Conservation (phyloP, 148 eudicot genomes). For the Vaccinium myrtillus region DNA sequence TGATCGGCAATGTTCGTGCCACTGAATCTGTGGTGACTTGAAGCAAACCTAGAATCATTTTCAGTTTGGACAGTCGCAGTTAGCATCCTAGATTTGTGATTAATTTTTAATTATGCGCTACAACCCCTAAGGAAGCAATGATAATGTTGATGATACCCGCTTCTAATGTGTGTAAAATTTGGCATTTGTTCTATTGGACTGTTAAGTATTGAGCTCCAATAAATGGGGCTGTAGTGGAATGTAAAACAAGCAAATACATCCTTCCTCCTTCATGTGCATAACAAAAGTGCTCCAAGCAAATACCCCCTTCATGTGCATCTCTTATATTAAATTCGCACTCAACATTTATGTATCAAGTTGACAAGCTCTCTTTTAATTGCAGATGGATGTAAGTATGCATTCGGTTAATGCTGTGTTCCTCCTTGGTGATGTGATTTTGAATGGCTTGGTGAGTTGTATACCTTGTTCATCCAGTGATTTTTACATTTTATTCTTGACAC, state of each 20-base stretch:
- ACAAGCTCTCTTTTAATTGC: conserved; percentile 15
- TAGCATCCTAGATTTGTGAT: background rate
- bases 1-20: background rate
- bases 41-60: background rate
- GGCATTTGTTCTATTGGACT: background rate
- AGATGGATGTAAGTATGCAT: conserved; percentile 40
- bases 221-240: background rate
- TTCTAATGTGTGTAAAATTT: background rate
- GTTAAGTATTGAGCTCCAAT: background rate
- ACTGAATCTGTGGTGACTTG: background rate
- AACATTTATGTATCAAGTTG: conserved; percentile 5
- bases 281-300: background rate
- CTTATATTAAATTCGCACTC: background rate
- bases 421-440: conserved; percentile 41
- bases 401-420: conserved; percentile 43
- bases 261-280: background rate
- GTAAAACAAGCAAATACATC: background rate
- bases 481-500: background rate
- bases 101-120: background rate
- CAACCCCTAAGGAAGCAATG: background rate
- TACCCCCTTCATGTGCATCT: background rate
- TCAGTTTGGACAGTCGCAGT: background rate
- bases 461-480: background rate
- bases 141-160: background rate
- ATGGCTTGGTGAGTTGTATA: conserved; percentile 35